Base-by-base conservation (phyloP, 2,329 filamentous ascomycete genomes). In the Phialocephala subalpina region DNA sequence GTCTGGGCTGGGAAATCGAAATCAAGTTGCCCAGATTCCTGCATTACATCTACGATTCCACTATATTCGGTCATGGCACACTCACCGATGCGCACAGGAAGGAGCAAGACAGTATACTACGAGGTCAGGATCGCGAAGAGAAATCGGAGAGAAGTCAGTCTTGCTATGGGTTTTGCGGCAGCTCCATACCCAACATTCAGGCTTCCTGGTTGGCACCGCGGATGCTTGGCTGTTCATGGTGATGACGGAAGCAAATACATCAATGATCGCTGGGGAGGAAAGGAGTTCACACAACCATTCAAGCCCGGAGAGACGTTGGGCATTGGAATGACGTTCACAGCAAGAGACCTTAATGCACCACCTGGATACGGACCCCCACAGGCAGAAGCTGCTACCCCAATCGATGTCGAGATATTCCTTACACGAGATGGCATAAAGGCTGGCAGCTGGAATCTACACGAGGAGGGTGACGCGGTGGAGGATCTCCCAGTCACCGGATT, bases 151-250 rank as follows among this genome's bases (percentile, higher is more conserved):
- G 83, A 85, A 64, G 78, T 84, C 60, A 80, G 78, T 45, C 80
- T 94, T 0, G 90, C 88, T 0, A 75, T 95, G 11, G 92, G 92
- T 11, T 93, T 89, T 76, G 80, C 86, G 0, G 92, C 91, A 1
- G 86, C 90, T 57, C 92, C 92, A 8, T 95, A 94, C 74, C 92
- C 92, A 7, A 83, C 85, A 0, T 95, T 93, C 81, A 86, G 92
- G 8, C 84, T 94, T 66, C 92, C 92, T 0, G 92, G 92, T 1
- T 95, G 92, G 92, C 90, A 96, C 75, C 85, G 92, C 38, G 92
- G 86, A 20, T 90, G 87, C 69, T 74, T 94, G 16, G 92, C 84
- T 1, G 87, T 95, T n/a, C 92, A 95, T 76, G 89, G 90, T 56
- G 92, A 95, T 76, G 92, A 95, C 77, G 92, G 92, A 0, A 85